Evolutionary conservation across 2,329 filamentous ascomycete genomes (phyloP).

Genomic region (Geosmithia flava): DNA sequence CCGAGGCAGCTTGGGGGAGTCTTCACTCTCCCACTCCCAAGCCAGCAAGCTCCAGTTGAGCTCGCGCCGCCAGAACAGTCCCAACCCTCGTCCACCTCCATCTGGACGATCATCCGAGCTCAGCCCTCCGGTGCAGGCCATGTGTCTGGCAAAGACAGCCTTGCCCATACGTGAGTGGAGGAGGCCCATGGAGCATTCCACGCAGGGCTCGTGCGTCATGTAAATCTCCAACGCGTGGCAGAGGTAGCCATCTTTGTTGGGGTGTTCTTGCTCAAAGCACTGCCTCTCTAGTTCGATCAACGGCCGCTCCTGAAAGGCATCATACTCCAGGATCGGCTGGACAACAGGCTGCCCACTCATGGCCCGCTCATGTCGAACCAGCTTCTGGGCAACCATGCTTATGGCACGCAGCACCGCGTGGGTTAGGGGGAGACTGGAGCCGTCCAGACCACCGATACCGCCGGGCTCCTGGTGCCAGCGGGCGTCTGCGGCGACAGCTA

Average conservation of each 20-base stretch:
- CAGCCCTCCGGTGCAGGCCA: slow-evolving; percentile 72
- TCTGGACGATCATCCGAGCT: slow-evolving; percentile 58
- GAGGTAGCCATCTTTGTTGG: slow-evolving; percentile 70
- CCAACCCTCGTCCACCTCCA: slow-evolving; percentile 47
- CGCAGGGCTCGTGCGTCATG: slow-evolving; percentile 87
- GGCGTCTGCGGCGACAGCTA: slow-evolving; percentile 67
- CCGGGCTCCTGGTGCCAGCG: slow-evolving; percentile 48
- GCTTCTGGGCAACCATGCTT: slow-evolving; percentile 65
- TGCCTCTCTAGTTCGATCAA: slow-evolving; percentile 53
- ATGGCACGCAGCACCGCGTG: slow-evolving; percentile 70
- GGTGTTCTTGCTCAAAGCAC: slow-evolving; percentile 53
- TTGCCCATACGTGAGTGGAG: slow-evolving; percentile 86
- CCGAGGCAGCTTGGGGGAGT: slow-evolving; percentile 20
- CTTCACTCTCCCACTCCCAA: slow-evolving; percentile 58
- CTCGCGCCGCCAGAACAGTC: slow-evolving; percentile 61
- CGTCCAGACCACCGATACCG: slow-evolving; percentile 16
- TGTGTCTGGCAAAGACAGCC: slow-evolving; percentile 68
- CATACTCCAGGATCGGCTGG: slow-evolving; percentile 35
- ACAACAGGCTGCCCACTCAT: slow-evolving; percentile 19
- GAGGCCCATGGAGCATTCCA: slow-evolving; percentile 95
- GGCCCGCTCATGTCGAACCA: slow-evolving; percentile 42
- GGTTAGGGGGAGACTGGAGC: slow-evolving; percentile 59
- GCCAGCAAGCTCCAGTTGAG: slow-evolving; percentile 78
- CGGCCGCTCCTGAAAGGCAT: slow-evolving; percentile 56
- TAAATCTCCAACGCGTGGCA: slow-evolving; percentile 92